Percentiles rank a stretch among this genome's conserved stretches.
These are phyloP conservation scores for Candida awuae DNA, from an alignment of 805 yeast genomes.

Conservation along the genomic window DNA sequence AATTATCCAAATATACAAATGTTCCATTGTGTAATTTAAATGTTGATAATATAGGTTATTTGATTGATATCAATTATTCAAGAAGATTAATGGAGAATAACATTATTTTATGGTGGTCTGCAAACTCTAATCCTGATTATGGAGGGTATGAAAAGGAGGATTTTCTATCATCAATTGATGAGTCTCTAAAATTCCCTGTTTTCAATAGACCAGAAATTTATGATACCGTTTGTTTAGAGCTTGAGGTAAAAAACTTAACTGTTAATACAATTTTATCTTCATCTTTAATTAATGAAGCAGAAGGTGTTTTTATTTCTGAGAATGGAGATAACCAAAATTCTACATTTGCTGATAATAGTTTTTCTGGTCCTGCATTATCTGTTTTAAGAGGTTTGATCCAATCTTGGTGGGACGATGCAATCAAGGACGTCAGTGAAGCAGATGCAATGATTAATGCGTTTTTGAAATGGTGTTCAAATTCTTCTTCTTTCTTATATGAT, in stretches of 20 bases:
- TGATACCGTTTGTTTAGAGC: constrained; percentile 68
- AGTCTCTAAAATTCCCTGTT: constrained; percentile 55
- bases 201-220: constrained; percentile 75
- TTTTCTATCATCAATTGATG: constrained; percentile 37
- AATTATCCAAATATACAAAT: constrained; percentile 62
- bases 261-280: constrained; percentile 85
- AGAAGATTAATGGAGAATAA: constrained; percentile 57
- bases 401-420: constrained; percentile 91
- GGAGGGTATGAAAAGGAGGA: constrained; percentile 73
- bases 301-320: constrained; percentile 71
- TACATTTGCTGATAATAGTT: constrained; percentile 72
- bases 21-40: constrained; percentile 83
- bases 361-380: constrained; percentile 64
- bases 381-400: constrained; percentile 70
- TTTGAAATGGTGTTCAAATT: constrained; percentile 78
- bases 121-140: constrained; percentile 67
- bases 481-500: constrained; percentile 67
- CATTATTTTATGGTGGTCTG: constrained; percentile 91
- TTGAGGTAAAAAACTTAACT: constrained; percentile 69
- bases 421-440: constrained; percentile 52
- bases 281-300: constrained; percentile 76
- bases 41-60: constrained; percentile 65
- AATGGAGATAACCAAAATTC: constrained; percentile 21
- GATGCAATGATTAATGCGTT: constrained; percentile 77
- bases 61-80: constrained; percentile 84